Evolutionary conservation across 2,329 filamentous ascomycete genomes (phyloP).

Genomic region (Penicillium sp.): DNA sequence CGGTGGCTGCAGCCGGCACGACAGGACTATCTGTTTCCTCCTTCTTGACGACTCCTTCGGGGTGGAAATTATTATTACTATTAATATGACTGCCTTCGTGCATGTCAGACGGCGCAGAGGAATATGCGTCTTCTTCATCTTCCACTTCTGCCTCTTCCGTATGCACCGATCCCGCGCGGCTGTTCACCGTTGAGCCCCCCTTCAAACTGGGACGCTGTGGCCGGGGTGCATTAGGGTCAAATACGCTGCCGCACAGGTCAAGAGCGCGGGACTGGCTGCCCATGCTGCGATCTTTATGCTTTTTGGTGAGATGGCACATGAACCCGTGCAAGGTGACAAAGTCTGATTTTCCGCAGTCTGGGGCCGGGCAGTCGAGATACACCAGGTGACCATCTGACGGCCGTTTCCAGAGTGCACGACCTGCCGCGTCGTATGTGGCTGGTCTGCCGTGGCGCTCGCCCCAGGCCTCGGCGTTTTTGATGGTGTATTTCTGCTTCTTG

Average conservation of each 20-base stretch:
- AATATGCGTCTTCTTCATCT: slow-evolving; percentile 24
- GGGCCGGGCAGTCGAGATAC: slow-evolving; percentile 36
- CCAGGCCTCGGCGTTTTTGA: slow-evolving; percentile 41
- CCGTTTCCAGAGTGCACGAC: slow-evolving; percentile 38
- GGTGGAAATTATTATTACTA: background rate
- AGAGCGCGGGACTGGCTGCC: slow-evolving; percentile 38
- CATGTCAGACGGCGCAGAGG: slow-evolving; percentile 16
- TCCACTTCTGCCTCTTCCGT: slow-evolving; percentile 28
- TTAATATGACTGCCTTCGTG: slow-evolving; percentile 16
- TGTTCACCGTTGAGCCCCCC: slow-evolving; percentile 34
- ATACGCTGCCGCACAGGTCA: slow-evolving; percentile 37
- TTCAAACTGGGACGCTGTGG: slow-evolving; percentile 28
- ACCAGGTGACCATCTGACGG: slow-evolving; percentile 36
- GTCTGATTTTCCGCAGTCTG: slow-evolving; percentile 37
- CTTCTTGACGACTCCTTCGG: slow-evolving; percentile 22
- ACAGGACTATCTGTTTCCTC: slow-evolving; percentile 25
- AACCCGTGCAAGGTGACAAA: slow-evolving; percentile 41
- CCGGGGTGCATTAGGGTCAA: slow-evolving; percentile 34
- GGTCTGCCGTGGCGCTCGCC: slow-evolving; percentile 39
- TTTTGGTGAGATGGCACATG: slow-evolving; percentile 41
- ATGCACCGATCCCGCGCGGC: slow-evolving; percentile 26
- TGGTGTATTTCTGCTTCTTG: slow-evolving; percentile 40
- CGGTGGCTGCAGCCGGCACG: background rate
- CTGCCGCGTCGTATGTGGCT: slow-evolving; percentile 36
- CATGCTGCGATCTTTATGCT: slow-evolving; percentile 38